Conservation (phyloP, 2,329 filamentous ascomycete genomes). For the Colletotrichum shisoi region DNA sequence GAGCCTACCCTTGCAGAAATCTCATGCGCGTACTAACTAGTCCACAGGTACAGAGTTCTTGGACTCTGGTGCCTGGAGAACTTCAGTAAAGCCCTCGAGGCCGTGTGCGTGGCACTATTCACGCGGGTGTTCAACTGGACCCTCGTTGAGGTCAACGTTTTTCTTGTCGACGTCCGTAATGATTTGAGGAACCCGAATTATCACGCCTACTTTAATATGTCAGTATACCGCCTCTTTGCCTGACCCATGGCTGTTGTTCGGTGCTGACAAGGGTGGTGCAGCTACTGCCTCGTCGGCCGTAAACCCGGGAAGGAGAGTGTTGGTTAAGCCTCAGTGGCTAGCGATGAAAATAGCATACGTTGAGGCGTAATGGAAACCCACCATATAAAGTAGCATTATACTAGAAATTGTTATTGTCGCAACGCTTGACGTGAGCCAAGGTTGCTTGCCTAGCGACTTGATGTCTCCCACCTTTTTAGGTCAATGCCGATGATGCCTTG, state of each 20-base stretch:
- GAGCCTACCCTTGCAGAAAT: too few species aligned
- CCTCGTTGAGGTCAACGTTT: slow-evolving; percentile 46
- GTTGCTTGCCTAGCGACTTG: too few species aligned
- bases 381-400: too few species aligned
- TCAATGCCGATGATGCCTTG: too few species aligned
- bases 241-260: background rate
- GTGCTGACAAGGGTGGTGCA: background rate
- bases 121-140: slow-evolving; percentile 48
- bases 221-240: slow-evolving; percentile 33
- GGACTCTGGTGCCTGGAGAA: slow-evolving; percentile 46
- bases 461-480: too few species aligned
- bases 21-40: too few species aligned
- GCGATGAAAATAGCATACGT: too few species aligned
- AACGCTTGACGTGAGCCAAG: too few species aligned
- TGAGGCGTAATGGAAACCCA: too few species aligned
- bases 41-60: background rate
- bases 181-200: slow-evolving; percentile 47
- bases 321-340: too few species aligned
- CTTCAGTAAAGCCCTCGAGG: slow-evolving; percentile 47
- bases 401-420: too few species aligned
- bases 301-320: slow-evolving; percentile 6
- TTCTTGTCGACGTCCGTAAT: slow-evolving; percentile 47
- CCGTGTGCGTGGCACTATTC: slow-evolving; percentile 49
- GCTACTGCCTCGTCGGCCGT: slow-evolving; percentile 15
- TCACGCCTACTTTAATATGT: slow-evolving; percentile 52